phyloP scores from a whole-genome alignment of 2,329 filamentous ascomycete species.

The Raffaelea arxii region DNA sequence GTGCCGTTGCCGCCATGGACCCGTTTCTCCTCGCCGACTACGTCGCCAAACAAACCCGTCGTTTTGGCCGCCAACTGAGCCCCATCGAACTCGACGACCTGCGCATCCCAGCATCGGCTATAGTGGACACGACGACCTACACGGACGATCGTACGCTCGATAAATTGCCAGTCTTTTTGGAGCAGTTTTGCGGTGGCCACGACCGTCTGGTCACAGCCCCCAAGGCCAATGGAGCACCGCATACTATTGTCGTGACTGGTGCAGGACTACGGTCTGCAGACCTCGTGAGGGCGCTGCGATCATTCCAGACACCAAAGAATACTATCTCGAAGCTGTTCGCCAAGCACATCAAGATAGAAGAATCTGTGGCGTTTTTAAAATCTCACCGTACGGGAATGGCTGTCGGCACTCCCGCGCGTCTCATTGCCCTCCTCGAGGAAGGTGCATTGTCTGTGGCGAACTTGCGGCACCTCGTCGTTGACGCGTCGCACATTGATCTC shows the following conservation, averaged over 20 bases:
- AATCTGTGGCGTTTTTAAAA: conserved; percentile 69
- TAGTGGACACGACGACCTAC: conserved; percentile 69
- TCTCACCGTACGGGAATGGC: conserved; percentile 67
- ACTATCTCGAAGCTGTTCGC: conserved; percentile 88
- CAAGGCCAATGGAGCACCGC: conserved; percentile 61
- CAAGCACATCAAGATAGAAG: conserved; percentile 93
- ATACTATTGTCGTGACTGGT: conserved; percentile 76
- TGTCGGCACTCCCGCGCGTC: conserved; percentile 77
- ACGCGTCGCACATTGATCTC: conserved; percentile 86
- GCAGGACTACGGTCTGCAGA: conserved; percentile 83
- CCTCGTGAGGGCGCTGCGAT: conserved; percentile 62
- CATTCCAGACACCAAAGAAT: conserved; percentile 69
- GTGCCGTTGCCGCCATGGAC: conserved; percentile 73
- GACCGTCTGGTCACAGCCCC: conserved; percentile 31
- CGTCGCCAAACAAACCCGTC: conserved; percentile 65
- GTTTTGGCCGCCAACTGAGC: conserved; percentile 73
- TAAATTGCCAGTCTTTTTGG: conserved; percentile 71
- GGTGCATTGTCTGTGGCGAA: conserved; percentile 62
- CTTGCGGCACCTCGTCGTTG: conserved; percentile 72
- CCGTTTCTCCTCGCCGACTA: conserved; percentile 75
- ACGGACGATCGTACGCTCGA: conserved; percentile 53
- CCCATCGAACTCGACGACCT: conserved; percentile 76
- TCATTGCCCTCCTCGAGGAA: conserved; percentile 74
- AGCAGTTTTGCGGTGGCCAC: conserved; percentile 50
- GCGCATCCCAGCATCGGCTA: conserved; percentile 47